Evolutionary conservation across 1,139 yeast species (phyloP), one percentile per base, ranked within the genome.

Genomic region (Debaryomycetaceae sp.): DNA sequence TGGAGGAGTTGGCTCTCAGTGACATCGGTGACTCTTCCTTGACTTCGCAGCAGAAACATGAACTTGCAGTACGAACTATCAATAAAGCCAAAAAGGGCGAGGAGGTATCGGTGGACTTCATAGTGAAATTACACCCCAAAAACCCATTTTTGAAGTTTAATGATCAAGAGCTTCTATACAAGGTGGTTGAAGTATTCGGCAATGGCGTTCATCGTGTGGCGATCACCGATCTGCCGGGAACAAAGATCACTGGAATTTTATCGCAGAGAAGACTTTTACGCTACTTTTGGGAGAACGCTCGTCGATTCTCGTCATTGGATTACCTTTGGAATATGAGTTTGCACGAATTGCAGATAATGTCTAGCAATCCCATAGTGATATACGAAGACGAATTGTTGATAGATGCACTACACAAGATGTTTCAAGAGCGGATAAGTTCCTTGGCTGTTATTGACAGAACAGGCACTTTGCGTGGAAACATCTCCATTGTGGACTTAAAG

Each of bases 131-230:
- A 49, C 87, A 93, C 36, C 89, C 90, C 41, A 90, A 90, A 58
- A 93, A 89, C 58, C 96, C 96, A 9, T 88, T 90, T 60, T 77
- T 86, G 47, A 85, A 85, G 57, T 72, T 91, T 45, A 77, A 80
- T 41, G 90, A 88, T 55, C 59, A 74, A 31, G 91, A 87, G 45
- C 78, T 84, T 23, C 69, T 91, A 44, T 75, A 83, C 37, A 75
- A 81, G 3, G 97, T 87, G 1, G 87, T 87, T 56, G 96, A 88
- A 62, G 83, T 87, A 14, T 73, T 91, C 48, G 97, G 97, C 22
- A 80, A 86, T 42, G 98, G 98, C 6, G 96, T 89, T 7, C 98
- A 93, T 65, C 76, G 98, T 59, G 80, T 91, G 36, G 97, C 97
- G 20, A 87, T 91, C 48, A 80, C 87, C 9, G 78, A 84, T 58